Conservation (phyloP, 2,329 filamentous ascomycete genomes). For the Aspergillus intermedius region DNA sequence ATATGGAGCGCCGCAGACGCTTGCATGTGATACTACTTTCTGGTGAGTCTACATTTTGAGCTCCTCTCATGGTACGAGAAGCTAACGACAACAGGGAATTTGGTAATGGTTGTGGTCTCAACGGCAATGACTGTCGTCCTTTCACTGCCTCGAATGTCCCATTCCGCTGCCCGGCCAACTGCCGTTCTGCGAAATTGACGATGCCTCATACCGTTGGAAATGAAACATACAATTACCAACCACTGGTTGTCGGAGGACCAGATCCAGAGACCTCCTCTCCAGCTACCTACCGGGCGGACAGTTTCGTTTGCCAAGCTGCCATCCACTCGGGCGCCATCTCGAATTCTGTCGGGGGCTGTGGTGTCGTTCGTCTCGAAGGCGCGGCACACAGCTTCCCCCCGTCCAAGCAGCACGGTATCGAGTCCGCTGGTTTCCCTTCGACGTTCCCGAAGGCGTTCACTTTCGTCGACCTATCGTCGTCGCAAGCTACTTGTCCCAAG, state of each 20-base stretch:
- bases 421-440: slow-evolving; percentile 71
- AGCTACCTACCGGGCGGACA: slow-evolving; percentile 77
- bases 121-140: slow-evolving; percentile 51
- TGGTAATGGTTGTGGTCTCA: slow-evolving; percentile 46
- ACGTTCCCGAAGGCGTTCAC: slow-evolving; percentile 84
- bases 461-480: slow-evolving; percentile 57
- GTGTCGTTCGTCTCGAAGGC: slow-evolving; percentile 69
- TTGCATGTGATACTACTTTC: slow-evolving; percentile 42
- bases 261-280: slow-evolving; percentile 28
- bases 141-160: slow-evolving; percentile 47
- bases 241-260: slow-evolving; percentile 48
- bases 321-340: slow-evolving; percentile 76
- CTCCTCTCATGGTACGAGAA: neutral
- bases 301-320: slow-evolving; percentile 77
- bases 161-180: slow-evolving; percentile 53
- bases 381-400: slow-evolving; percentile 57
- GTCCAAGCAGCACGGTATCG: slow-evolving; percentile 65
- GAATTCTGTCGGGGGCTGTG: slow-evolving; percentile 68
- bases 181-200: slow-evolving; percentile 40
- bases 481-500: slow-evolving; percentile 56
- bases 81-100: slow-evolving; percentile 23
- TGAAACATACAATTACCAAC: slow-evolving; percentile 45
- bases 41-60: slow-evolving; percentile 30
- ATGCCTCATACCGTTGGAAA: slow-evolving; percentile 49
- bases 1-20: slow-evolving; percentile 40